Evolutionary conservation across 305 asterid species (phyloP).

Genomic region (Stenogyne calaminthoides): DNA sequence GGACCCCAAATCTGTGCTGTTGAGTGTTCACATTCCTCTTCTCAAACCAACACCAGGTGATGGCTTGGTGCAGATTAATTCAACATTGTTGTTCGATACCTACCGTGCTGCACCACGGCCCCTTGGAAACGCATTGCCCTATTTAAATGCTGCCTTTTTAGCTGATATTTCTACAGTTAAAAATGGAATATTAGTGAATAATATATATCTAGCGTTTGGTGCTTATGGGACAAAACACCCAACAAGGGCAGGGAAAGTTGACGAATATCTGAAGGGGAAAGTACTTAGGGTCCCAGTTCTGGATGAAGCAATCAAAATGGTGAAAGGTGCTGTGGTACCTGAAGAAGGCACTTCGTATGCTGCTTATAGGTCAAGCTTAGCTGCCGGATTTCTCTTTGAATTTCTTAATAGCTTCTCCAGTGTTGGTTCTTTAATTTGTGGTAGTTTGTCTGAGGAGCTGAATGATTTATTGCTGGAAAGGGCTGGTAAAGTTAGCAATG

Average conservation of each 20-base stretch:
- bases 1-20: slow-evolving; percentile 54
- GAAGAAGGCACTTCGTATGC: slow-evolving; percentile 66
- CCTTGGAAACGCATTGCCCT: slow-evolving; percentile 89
- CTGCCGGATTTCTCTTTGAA: slow-evolving; percentile 65
- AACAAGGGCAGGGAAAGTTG: slow-evolving; percentile 53
- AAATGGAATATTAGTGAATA: slow-evolving; percentile 43
- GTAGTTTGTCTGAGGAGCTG: slow-evolving; percentile 27
- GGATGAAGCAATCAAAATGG: slow-evolving; percentile 56
- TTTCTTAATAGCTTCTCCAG: slow-evolving; percentile 53
- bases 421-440: slow-evolving; percentile 26
- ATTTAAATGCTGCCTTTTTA: slow-evolving; percentile 82
- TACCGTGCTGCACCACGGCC: slow-evolving; percentile 92
- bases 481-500: slow-evolving; percentile 21
- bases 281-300: slow-evolving; percentile 41
- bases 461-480: slow-evolving; percentile 28
- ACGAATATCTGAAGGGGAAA: slow-evolving; percentile 61
- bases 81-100: slow-evolving; percentile 60
- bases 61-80: slow-evolving; percentile 32
- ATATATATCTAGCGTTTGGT: slow-evolving; percentile 53
- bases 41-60: slow-evolving; percentile 32
- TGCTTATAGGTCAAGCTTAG: slow-evolving; percentile 76
- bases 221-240: slow-evolving; percentile 65
- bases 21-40: slow-evolving; percentile 64
- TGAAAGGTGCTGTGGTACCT: slow-evolving; percentile 55
- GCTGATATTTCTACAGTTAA: slow-evolving; percentile 52